Evolutionary conservation across 441 rosid genomes (phyloP).

Genomic region (Sinapis alba): DNA sequence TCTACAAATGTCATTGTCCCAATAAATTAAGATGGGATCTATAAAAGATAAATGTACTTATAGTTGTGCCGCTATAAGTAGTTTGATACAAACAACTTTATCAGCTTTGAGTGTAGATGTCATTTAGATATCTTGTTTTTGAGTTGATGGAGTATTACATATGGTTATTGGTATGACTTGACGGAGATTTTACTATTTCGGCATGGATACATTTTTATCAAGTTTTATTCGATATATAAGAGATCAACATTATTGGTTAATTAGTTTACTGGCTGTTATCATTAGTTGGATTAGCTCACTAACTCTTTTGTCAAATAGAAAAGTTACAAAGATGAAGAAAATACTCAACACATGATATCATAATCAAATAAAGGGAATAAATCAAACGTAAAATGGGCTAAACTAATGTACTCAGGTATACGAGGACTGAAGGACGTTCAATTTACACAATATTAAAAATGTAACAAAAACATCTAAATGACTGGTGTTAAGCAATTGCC

Average conservation of each 20-base stretch:
- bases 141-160: not conserved
- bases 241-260: not conserved
- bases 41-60: not conserved
- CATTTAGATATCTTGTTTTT: not conserved
- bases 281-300: constrained; percentile 4
- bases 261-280: not conserved
- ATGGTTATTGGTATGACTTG: not conserved
- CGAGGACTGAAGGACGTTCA: not conserved
- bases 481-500: not conserved
- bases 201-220: not conserved
- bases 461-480: not conserved
- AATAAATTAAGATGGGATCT: not conserved
- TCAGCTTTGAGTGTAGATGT: not conserved
- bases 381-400: not conserved
- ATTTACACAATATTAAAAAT: not conserved
- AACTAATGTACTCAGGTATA: not conserved
- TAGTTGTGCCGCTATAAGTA: not conserved
- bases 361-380: not conserved
- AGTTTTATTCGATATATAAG: not conserved
- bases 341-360: not conserved
- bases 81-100: not conserved
- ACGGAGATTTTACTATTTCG: not conserved
- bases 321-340: not conserved
- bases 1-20: not conserved
- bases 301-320: not conserved